phyloP scores from a whole-genome alignment of 164 flowering plant genomes.

The Aristolochia contorta region DNA sequence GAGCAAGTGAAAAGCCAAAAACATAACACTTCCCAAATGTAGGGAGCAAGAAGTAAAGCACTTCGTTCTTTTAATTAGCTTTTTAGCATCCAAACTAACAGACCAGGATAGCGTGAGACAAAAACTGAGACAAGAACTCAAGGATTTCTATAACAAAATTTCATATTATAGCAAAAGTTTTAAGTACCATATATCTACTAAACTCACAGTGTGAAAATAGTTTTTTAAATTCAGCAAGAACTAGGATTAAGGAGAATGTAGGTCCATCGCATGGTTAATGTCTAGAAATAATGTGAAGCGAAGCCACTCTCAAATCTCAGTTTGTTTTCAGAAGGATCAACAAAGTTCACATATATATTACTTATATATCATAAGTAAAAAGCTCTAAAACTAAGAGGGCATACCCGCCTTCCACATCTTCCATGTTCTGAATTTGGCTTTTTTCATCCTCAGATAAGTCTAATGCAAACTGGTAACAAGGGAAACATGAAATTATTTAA shows the following conservation, averaged over 20 bases:
- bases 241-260: background rate
- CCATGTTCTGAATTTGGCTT: conserved; percentile 37
- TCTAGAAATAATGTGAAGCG: background rate
- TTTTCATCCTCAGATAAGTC: conserved; percentile 72
- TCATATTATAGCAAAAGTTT: no score
- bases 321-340: background rate
- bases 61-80: no score
- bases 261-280: background rate
- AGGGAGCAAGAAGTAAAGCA: no score
- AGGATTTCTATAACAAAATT: no score
- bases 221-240: background rate
- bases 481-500: background rate
- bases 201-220: no score
- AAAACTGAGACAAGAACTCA: no score
- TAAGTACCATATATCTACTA: no score
- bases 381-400: conserved; percentile 1
- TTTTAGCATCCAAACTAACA: no score
- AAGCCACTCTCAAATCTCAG: background rate
- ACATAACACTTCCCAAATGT: no score
- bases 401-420: conserved; percentile 44
- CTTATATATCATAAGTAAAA: background rate
- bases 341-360: background rate
- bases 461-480: conserved; percentile 53
- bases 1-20: no score
- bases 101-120: no score